Evolutionary conservation across 129 eudicot species (phyloP).

Genomic region (Arctium minus): DNA sequence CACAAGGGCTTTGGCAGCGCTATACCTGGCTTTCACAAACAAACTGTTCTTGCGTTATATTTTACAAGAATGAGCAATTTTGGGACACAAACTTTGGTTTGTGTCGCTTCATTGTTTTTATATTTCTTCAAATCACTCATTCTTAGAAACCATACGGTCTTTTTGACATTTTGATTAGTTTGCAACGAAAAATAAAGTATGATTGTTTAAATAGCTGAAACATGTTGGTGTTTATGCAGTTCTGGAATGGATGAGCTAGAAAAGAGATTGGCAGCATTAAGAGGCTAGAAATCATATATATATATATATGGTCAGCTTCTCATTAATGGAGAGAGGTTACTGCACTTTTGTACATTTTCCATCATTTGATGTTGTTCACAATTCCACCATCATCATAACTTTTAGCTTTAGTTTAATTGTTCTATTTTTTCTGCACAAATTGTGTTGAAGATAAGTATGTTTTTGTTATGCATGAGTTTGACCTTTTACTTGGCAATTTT

Average conservation of each 20-base stretch:
- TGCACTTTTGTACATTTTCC: slow-evolving; percentile 28
- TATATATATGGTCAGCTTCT: slow-evolving; percentile 4
- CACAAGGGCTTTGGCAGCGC: too few species aligned
- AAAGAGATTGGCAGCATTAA: slow-evolving; percentile 89
- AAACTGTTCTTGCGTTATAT: too few species aligned
- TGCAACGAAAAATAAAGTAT: too few species aligned
- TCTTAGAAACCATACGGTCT: too few species aligned
- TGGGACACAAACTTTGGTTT: too few species aligned
- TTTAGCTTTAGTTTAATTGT: slow-evolving; percentile 8
- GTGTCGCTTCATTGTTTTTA: too few species aligned
- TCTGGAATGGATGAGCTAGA: slow-evolving; percentile 85
- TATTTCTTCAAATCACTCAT: too few species aligned
- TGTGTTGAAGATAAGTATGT: slow-evolving; percentile 14
- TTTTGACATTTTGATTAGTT: too few species aligned
- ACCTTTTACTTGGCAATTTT: not conserved
- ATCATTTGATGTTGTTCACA: slow-evolving; percentile 27
- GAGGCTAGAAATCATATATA: slow-evolving; percentile 37
- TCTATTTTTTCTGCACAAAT: not conserved
- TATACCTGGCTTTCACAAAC: too few species aligned
- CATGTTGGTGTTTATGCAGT: slow-evolving; percentile 36
- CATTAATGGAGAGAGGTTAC: not conserved
- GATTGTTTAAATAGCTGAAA: not conserved
- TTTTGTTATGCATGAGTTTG: slow-evolving; percentile 6
- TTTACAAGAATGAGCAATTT: too few species aligned
- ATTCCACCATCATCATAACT: slow-evolving; percentile 14